A percentile compares a stretch with the other conserved stretches of the same genome.
phyloP scores from a whole-genome alignment of 768 basidiomycete genomes.

The Panus rudis region DNA sequence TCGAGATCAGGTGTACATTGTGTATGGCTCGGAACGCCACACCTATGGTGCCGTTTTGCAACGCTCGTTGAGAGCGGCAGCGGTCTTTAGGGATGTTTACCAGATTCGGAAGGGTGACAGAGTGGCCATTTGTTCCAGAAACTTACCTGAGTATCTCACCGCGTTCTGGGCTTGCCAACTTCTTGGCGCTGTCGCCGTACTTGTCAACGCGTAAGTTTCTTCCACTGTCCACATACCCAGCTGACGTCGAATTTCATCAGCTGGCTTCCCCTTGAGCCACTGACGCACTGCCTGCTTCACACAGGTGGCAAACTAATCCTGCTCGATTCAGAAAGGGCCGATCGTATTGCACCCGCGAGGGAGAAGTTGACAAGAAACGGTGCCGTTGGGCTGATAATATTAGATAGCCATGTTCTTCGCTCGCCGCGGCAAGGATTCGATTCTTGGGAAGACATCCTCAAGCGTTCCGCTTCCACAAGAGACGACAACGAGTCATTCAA shows the following conservation, averaged over 20 bases:
- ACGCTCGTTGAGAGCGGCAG: slow-evolving; percentile 36
- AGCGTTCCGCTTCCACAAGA: slow-evolving; percentile 6
- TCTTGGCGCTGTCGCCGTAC: slow-evolving; percentile 54
- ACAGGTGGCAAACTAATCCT: slow-evolving; percentile 48
- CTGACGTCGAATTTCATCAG: neutral
- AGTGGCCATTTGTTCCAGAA: slow-evolving; percentile 56
- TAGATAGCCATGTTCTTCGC: slow-evolving; percentile 31
- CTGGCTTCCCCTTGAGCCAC: slow-evolving; percentile 39
- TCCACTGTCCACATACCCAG: neutral
- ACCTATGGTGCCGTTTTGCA: slow-evolving; percentile 41
- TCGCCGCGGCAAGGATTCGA: slow-evolving; percentile 36
- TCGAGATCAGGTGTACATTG: slow-evolving; percentile 40
- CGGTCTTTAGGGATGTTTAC: slow-evolving; percentile 36
- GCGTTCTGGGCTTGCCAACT: slow-evolving; percentile 58
- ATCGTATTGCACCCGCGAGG: slow-evolving; percentile 31
- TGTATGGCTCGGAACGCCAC: slow-evolving; percentile 43
- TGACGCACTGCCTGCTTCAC: slow-evolving; percentile 45
- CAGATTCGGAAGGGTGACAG: slow-evolving; percentile 49
- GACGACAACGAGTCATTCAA: slow-evolving; percentile 24
- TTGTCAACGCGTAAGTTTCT: slow-evolving; percentile 49
- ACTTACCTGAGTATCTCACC: slow-evolving; percentile 51
- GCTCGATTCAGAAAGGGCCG: slow-evolving; percentile 52
- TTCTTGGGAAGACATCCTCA: slow-evolving; percentile 31
- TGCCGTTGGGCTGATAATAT: slow-evolving; percentile 34
- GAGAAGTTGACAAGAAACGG: slow-evolving; percentile 23